phyloP scores from a whole-genome alignment of 257 asterid genomes.

The Gentiana straminea region DNA sequence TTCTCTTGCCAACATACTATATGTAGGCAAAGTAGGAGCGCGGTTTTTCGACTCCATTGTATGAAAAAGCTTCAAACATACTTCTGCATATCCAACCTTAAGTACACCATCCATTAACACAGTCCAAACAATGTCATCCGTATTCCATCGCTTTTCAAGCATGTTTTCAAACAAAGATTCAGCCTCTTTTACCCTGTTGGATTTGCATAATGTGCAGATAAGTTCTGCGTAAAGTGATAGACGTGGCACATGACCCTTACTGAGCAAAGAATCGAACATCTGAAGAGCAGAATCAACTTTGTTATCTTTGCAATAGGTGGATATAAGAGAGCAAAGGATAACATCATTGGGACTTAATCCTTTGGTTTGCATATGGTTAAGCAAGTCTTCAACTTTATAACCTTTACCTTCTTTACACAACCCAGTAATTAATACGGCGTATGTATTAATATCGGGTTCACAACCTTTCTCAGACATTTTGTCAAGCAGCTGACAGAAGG shows the following conservation, averaged over 20 bases:
- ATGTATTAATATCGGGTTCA: constrained; percentile 49
- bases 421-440: constrained; percentile 42
- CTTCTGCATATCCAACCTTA: constrained; percentile 46
- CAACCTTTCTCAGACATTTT: constrained; percentile 64
- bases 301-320: constrained; percentile 61
- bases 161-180: constrained; percentile 48
- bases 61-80: constrained; percentile 60
- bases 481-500: constrained; percentile 31
- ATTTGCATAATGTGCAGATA: constrained; percentile 47
- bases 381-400: constrained; percentile 64
- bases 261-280: constrained; percentile 32
- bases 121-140: constrained; percentile 88
- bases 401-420: constrained; percentile 55
- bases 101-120: constrained; percentile 76
- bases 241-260: constrained; percentile 41
- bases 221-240: constrained; percentile 42
- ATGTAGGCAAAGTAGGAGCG: constrained; percentile 41
- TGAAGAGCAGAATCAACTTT: constrained; percentile 51
- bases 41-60: constrained; percentile 49
- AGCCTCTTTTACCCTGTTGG: constrained; percentile 41
- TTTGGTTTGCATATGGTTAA: constrained; percentile 52
- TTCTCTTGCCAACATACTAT: constrained; percentile 45
- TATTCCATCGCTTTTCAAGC: constrained; percentile 58
- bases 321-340: constrained; percentile 54
- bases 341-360: constrained; percentile 54